A percentile compares a stretch with the other conserved stretches of the same genome.
Conservation (phyloP, 495 filamentous ascomycete species). For the Xanthoparmelia taractica region DNA sequence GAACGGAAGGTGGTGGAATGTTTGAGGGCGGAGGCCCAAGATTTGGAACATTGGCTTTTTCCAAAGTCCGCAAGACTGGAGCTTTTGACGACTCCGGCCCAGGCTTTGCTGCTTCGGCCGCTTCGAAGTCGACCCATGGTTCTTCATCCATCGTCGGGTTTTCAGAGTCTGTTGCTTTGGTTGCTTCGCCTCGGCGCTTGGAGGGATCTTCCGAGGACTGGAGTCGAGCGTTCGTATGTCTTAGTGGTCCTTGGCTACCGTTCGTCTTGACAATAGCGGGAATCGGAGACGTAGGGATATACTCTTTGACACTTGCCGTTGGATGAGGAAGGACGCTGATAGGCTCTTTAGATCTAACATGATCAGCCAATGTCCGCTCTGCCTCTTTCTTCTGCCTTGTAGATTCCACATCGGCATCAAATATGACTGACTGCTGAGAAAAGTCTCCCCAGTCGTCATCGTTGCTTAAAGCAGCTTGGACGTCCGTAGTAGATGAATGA, state of each 20-base stretch:
- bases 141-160: neutral
- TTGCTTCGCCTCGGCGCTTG: neutral
- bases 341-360: neutral
- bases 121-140: neutral
- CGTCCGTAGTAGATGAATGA: neutral
- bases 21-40: conserved; percentile 60
- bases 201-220: neutral
- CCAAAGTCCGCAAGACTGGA: neutral
- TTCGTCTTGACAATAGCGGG: neutral
- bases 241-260: neutral
- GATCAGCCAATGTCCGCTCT: conserved; percentile 11
- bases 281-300: neutral
- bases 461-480: conserved; percentile 13
- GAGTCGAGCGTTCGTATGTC: neutral
- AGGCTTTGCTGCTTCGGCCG: neutral
- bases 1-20: conserved; percentile 76
- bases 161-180: neutral
- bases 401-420: conserved; percentile 23
- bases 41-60: neutral
- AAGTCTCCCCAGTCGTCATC: conserved; percentile 57
- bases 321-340: neutral
- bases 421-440: conserved; percentile 30
- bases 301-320: neutral
- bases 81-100: neutral
- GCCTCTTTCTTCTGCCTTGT: conserved; percentile 13